Evolutionary conservation across 768 basidiomycete genomes (phyloP), one percentile per base, ranked within the genome.

Genomic region (Polyporus arcularius): DNA sequence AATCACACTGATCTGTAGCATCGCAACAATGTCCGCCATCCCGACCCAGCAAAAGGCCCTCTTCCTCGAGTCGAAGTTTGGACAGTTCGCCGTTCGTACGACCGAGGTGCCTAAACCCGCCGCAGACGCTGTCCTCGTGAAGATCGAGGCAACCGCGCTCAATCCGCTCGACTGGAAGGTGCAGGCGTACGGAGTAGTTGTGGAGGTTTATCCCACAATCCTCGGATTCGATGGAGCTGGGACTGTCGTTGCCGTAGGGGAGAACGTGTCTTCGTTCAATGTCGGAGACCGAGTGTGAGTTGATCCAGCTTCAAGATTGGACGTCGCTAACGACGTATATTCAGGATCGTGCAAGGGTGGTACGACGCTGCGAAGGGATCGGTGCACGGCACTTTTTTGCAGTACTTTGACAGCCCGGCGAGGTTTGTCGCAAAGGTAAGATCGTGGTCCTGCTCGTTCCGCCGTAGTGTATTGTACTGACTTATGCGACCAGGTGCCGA

Each of bases 91-190:
- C 7, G 58, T 67, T 10, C 18, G 15, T 4, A 45, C 55, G 1
- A 46, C 43, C 39, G 49, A 47, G 4, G 65, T 74, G 43, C 73
- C 74, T 12, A 71, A 63, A 45, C 80, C 80, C 0, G 73, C 75
- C 1, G 65, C 68, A 3, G 76, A 75, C 8, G 73, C 83, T 59
- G 49, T 82, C 12, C 71, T 83, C 55, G 71, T 83, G 56, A 75
- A 77, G 60, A 57, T 80, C 50, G 65, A 75, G 42, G 65, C 78
- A 0, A 66, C 70, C 3, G 79, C 74, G 2, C 73, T 85, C 8
- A 83, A 85, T 64, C 84, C 83, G 12, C 48, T 64, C 6, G 66
- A 67, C 39, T 67, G 63, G 60, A 60, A 57, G 21, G 62, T 67
- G 18, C 10, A 66, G 66, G 61, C 65, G 52, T 58, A 64, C 51